Evolutionary conservation across 768 basidiomycete genomes (phyloP).

Genomic region (Tephrocybe sp.): DNA sequence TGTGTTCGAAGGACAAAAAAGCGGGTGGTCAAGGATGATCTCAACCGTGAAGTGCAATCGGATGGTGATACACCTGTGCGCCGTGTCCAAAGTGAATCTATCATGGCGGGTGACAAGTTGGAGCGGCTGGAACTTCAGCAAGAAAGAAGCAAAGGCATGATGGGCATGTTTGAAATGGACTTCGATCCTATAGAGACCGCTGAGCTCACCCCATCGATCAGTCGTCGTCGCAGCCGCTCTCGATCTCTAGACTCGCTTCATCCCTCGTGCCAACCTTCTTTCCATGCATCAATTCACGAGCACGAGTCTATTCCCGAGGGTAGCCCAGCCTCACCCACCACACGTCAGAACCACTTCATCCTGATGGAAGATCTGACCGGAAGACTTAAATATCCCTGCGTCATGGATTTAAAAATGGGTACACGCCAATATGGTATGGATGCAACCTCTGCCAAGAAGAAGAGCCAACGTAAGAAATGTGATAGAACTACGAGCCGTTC

Average conservation of each 20-base stretch:
- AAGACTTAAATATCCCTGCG: slow-evolving; percentile 86
- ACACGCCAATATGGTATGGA: slow-evolving; percentile 98
- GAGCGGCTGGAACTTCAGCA: slow-evolving; percentile 33
- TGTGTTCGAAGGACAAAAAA: slow-evolving; percentile 34
- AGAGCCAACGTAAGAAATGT: slow-evolving; percentile 98
- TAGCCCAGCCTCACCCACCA: slow-evolving; percentile 45
- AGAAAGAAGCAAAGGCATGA: slow-evolving; percentile 26
- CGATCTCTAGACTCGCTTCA: slow-evolving; percentile 37
- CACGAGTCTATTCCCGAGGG: slow-evolving; percentile 33
- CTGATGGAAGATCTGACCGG: slow-evolving; percentile 99
- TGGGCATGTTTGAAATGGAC: slow-evolving; percentile 46
- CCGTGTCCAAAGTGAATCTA: slow-evolving; percentile 65
- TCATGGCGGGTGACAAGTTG: slow-evolving; percentile 33
- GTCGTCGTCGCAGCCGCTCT: slow-evolving; percentile 47
- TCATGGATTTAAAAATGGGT: slow-evolving; percentile 99
- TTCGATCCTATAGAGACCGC: slow-evolving; percentile 23
- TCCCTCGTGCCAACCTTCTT: slow-evolving; percentile 23
- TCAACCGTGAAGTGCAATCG: slow-evolving; percentile 39
- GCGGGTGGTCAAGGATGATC: slow-evolving; percentile 41
- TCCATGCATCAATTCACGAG: slow-evolving; percentile 25
- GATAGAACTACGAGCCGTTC: slow-evolving; percentile 92
- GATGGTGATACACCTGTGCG: slow-evolving; percentile 42
- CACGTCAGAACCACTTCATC: slow-evolving; percentile 96
- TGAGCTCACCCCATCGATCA: slow-evolving; percentile 30
- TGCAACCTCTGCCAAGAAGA: slow-evolving; percentile 90